Evolutionary conservation across 2,329 filamentous ascomycete genomes (phyloP), one percentile per base, ranked within the genome.

Genomic region (Colletotrichum spinosum): DNA sequence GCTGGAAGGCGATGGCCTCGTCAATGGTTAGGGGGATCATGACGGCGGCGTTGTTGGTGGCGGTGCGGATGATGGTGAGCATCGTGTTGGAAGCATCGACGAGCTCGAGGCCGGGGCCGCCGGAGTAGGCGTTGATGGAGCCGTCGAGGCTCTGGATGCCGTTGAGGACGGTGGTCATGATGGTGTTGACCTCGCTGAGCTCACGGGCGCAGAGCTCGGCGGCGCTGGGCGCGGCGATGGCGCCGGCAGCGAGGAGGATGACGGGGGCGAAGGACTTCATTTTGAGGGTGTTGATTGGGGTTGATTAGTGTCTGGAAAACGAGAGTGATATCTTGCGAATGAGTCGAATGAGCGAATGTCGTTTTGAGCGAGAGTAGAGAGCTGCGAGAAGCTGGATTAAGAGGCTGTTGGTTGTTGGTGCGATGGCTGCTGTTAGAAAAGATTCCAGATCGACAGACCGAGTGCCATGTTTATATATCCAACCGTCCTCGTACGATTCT

Each of bases 1-100:
- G 64, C 44, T 67, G 64, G 60, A 67, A 67, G 45, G 64, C 64
- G n/a, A 59, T 58, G 50, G 64, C 64, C 64, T 67, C 64, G 8
- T 63, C 64, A 38, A 67, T 67, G 39, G 54, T 65, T n/a, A 67
- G 35, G 7, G 64, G 42, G 2, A 45, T 11, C 60, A 67, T 49
- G 37, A 44, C 35, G n/a, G 39, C 55, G 33, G 64, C 64, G 60
- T 63, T 60, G 60, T 54, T 44, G 44, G 64, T 67, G 12, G 64
- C 64, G n/a, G 49, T 67, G 60, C 60, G 59, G 54, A 67, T 65
- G 44, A 46, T 52, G 49, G 38, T 42, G 34, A 67, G 60, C 64
- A 67, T 67, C 15, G 25, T 65, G 44, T 15, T 25, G 2, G 64
- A 41, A 6, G 60, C 64, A 0, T 50, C 25, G 49, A 48, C 55